Base-by-base conservation (phyloP, 768 basidiomycete genomes). In the Lentinula guzmanii region DNA sequence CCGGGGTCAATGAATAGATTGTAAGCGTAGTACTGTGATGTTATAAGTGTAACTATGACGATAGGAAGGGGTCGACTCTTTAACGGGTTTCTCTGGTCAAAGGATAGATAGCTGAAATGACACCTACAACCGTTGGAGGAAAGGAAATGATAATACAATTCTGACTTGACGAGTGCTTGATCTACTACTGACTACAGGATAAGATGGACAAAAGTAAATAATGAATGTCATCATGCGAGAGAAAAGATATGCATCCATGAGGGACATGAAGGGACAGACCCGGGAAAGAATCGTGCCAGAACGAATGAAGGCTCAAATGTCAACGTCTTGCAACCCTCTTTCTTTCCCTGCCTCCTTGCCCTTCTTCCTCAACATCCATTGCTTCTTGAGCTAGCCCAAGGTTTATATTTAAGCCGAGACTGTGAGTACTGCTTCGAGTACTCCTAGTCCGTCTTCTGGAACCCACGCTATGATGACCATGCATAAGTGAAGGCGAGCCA, bases 281-380 rank as follows among this genome's bases (percentile, higher is more conserved):
- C 15, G 15, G 10, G 7, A 10, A 13, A 55, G 9, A n/a, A 42
- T 39, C 53, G 37, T 16, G 16, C 21, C 16, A 52, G 13, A 11
- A n/a, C 33, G 9, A 16, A 43, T 18, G 11, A 39, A 41, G 1
- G 31, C 41, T n/a, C 2, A 5, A 5, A 56, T 41, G 18, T 77
- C 69, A 91, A 64, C 90, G 77, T 67, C 90, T 78, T 9, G 88
- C 79, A 37, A 89, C 80, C 52, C 90, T 81, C 69, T 92, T 92
- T 68, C 90, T 77, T 68, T 91, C 90, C 59, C 89, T 79, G 2
- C 79, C 79, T 15, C 80, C 80, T 11, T 8, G 46, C 16, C 55
- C 55, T 13, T 89, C 89, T 57, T 91, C 90, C 66, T 92, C 90
- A 16, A 91, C 77, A 45, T 91, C 89, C 83, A 91, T 90, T 63